Percentiles rank a stretch among this genome's conserved stretches.
phyloP scores from a whole-genome alignment of 2,329 filamentous ascomycete genomes.

The Coniella lustricola region DNA sequence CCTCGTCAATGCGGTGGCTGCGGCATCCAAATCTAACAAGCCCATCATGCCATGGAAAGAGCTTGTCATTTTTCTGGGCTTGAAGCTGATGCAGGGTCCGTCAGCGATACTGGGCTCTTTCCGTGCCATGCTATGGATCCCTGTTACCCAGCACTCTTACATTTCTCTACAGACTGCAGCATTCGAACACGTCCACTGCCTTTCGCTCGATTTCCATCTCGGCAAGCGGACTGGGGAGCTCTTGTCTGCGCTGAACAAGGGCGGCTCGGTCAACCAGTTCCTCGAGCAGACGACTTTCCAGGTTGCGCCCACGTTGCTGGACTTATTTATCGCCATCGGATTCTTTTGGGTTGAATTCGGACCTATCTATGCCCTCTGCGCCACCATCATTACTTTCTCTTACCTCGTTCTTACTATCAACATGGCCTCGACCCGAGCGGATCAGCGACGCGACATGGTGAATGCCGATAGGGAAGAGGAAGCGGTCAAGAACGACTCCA shows the following conservation, averaged over 20 bases:
- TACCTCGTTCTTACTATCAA: conserved; percentile 96
- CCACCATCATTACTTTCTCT: conserved; percentile 85
- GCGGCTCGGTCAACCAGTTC: conserved; percentile 92
- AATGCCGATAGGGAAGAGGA: conserved; percentile 93
- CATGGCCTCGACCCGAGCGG: conserved; percentile 87
- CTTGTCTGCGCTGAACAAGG: conserved; percentile 90
- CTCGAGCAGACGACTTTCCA: conserved; percentile 95
- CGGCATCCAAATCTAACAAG: conserved; percentile 34
- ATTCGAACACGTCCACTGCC: conserved; percentile 92
- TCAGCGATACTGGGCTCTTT: conserved; percentile 81
- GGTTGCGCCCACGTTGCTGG: conserved; percentile 88
- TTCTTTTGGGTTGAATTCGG: conserved; percentile 78
- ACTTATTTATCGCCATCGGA: conserved; percentile 76
- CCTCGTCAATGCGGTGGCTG: conserved; percentile 68
- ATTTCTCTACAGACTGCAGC: conserved; percentile 87
- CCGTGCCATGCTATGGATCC: conserved; percentile 85
- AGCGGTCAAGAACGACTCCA: conserved; percentile 96
- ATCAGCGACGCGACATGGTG: conserved; percentile 87
- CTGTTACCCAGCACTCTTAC: conserved; percentile 94
- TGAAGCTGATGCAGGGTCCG: conserved; percentile 76
- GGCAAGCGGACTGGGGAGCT: conserved; percentile 97
- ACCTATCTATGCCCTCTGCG: conserved; percentile 81
- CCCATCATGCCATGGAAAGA: conserved; percentile 60
- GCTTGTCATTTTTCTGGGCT: conserved; percentile 70
- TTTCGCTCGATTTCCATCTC: conserved; percentile 93